Conservation (phyloP, 1,284 basidiomycete genomes). For the Cutaneotrichosporon spelunceum region DNA sequence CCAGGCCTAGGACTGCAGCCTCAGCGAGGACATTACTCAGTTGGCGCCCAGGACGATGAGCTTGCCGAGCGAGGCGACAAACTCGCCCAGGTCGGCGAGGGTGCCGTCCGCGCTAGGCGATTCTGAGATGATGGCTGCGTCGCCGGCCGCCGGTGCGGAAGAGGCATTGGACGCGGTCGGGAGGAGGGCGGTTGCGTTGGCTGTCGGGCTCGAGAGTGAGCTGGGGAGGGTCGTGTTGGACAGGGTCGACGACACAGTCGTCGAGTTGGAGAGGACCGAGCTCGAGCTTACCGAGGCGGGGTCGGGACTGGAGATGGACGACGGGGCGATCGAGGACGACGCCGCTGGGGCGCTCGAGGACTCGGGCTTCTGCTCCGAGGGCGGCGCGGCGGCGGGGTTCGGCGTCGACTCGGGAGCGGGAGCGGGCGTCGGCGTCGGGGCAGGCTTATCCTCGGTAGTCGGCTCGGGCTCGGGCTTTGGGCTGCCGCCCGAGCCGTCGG, state of each 20-base stretch:
- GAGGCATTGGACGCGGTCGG: constrained; percentile 3
- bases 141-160: constrained; percentile 12
- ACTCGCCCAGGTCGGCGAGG: constrained; percentile 38
- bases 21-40: background rate
- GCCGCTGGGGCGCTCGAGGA: constrained; percentile 30
- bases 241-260: background rate
- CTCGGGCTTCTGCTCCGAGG: too few relatives aligned
- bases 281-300: constrained; percentile 40
- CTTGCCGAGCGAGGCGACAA: constrained; percentile 39
- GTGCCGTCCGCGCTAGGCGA: constrained; percentile 23
- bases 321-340: constrained; percentile 20
- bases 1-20: background rate
- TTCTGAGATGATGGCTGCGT: constrained; percentile 13
- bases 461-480: too few relatives aligned
- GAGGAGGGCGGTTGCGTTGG: constrained; percentile 15
- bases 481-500: constrained; percentile 39
- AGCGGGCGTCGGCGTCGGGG: background rate
- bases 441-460: constrained; percentile 11
- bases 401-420: constrained; percentile 9
- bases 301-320: constrained; percentile 18
- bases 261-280: constrained; percentile 19
- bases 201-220: constrained; percentile 8
- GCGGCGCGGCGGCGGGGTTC: too few relatives aligned
- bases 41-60: constrained; percentile 39
- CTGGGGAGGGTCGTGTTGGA: constrained; percentile 17